Evolutionary conservation across 306 rosid species (phyloP), one percentile per base, ranked within the genome.

Genomic region (Clitoria ternatea): DNA sequence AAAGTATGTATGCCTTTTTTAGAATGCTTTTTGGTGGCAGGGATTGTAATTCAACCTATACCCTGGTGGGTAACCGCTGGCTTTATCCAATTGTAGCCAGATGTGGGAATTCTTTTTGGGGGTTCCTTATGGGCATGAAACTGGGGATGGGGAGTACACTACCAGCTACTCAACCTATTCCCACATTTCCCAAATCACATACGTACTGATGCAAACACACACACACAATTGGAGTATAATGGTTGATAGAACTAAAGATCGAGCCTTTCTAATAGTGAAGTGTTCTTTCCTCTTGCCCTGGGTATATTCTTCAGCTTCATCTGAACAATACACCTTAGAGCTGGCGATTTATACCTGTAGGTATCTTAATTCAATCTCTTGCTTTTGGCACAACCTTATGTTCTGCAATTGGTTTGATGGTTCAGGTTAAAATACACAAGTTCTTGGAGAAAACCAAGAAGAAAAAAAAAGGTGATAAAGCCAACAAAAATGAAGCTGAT

Each of bases 401-500:
- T 53, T 35, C 56, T 59, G 32, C 53, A 53, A 53, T 42, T 79
- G 64, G 55, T 79, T 67, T 61, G 56, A 70, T 73, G 81, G 57
- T 64, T 76, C 90, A 94, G 99, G 89, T 85, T 69, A 91, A 81
- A 82, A 91, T 94, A 80, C 81, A 86, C 71, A 94, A 70, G 42
- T 91, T 94, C 76, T 74, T 94, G 83, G 90, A 87, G 75, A 86
- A 73, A 74, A 86, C 76, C 3, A 77, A 70, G 73, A 84, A 81
- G 88, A 88, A 72, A 71, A 88, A 72, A 71, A 88, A 82, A 76
- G 76, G 56, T 39, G 54, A 24, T 43, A 79, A 77, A 70, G 85
- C 50, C 74, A 75, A 81, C 74, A 79, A 81, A 86, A 77, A 74
- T 5, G 76, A 69, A 56, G 80, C 39, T 60, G 80, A 5, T 45